Percentiles rank a stretch among this genome's conserved stretches.
Conservation (phyloP, 2,329 filamentous ascomycete genomes). For the Phyllosticta citribraziliensis region DNA sequence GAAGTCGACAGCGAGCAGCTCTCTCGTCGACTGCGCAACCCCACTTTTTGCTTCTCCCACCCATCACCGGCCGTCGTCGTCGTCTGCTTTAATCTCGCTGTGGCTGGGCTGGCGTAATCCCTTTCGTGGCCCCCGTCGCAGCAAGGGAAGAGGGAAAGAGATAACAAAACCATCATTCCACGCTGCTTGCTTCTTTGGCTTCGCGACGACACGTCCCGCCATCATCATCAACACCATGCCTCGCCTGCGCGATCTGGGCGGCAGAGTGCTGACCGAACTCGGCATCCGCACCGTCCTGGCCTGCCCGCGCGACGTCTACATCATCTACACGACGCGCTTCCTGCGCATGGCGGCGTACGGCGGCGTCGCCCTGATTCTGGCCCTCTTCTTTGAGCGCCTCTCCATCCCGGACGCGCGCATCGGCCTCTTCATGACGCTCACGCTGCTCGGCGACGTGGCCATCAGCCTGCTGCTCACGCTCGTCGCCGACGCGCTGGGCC, state of each 20-base stretch:
- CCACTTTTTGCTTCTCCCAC: neutral
- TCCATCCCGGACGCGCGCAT: constrained; percentile 27
- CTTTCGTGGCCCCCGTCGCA: too few species aligned
- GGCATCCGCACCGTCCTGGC: constrained; percentile 22
- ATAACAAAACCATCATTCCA: too few species aligned
- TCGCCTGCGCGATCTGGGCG: neutral
- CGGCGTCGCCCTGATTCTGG: constrained; percentile 26
- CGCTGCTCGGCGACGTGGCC: constrained; percentile 28
- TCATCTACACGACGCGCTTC: constrained; percentile 27
- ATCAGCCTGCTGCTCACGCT: constrained; percentile 28
- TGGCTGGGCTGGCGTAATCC: neutral
- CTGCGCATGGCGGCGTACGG: constrained; percentile 29
- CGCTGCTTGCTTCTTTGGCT: too few species aligned
- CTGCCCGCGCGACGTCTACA: constrained; percentile 27
- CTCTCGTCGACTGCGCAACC: neutral
- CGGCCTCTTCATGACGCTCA: constrained; percentile 32
- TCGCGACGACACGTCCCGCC: neutral
- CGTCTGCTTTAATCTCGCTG: neutral
- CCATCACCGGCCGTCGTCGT: neutral
- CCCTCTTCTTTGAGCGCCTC: constrained; percentile 26
- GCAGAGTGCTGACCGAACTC: constrained; percentile 11
- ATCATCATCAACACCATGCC: neutral
- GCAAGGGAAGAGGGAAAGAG: too few species aligned
- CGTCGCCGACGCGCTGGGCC: constrained; percentile 26
- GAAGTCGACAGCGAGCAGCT: neutral